These are phyloP conservation scores for Podospora tetraspora DNA, from an alignment of 495 filamentous ascomycete species.

Conservation along the genomic window DNA sequence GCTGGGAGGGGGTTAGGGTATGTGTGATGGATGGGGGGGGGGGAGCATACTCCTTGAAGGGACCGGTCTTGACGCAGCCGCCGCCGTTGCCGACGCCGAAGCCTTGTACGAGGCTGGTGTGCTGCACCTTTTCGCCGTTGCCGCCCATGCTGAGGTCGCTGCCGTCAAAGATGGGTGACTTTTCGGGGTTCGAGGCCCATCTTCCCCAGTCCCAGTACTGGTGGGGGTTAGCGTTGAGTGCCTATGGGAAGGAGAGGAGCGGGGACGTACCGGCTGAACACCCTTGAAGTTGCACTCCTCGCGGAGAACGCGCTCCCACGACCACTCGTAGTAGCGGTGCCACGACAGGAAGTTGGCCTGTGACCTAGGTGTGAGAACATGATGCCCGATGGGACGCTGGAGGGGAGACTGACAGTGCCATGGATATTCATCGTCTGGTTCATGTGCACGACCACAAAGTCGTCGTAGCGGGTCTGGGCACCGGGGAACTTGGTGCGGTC, in stretches of 20 bases:
- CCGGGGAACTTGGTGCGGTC: slow-evolving; percentile 34
- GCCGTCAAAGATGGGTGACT: slow-evolving; percentile 62
- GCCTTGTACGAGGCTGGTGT: slow-evolving; percentile 25
- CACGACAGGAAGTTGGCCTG: slow-evolving; percentile 62
- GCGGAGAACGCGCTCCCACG: slow-evolving; percentile 58
- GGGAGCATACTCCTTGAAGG: slow-evolving; percentile 43
- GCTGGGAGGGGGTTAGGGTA: slow-evolving; percentile 14
- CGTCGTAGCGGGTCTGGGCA: slow-evolving; percentile 51
- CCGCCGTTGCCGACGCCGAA: slow-evolving; percentile 53
- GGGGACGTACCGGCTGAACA: slow-evolving; percentile 27
- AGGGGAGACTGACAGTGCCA: slow-evolving; percentile 36
- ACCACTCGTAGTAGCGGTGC: slow-evolving; percentile 63
- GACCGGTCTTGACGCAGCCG: slow-evolving; percentile 60
- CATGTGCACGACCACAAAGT: slow-evolving; percentile 65
- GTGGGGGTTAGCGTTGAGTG: background rate
- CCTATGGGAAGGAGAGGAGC: background rate
- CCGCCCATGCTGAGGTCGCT: slow-evolving; percentile 55
- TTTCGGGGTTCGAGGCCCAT: slow-evolving; percentile 44
- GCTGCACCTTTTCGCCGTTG: slow-evolving; percentile 49
- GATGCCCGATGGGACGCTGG: background rate
- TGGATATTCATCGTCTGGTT: slow-evolving; percentile 59
- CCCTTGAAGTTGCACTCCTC: slow-evolving; percentile 66
- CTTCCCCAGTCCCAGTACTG: slow-evolving; percentile 63
- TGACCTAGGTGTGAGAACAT: background rate
- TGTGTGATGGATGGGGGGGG: background rate